A percentile compares a stretch with the other conserved stretches of the same genome.
These are phyloP conservation scores for Rhodotorula sp. DNA, from an alignment of 1,284 basidiomycete genomes.

Conservation along the genomic window DNA sequence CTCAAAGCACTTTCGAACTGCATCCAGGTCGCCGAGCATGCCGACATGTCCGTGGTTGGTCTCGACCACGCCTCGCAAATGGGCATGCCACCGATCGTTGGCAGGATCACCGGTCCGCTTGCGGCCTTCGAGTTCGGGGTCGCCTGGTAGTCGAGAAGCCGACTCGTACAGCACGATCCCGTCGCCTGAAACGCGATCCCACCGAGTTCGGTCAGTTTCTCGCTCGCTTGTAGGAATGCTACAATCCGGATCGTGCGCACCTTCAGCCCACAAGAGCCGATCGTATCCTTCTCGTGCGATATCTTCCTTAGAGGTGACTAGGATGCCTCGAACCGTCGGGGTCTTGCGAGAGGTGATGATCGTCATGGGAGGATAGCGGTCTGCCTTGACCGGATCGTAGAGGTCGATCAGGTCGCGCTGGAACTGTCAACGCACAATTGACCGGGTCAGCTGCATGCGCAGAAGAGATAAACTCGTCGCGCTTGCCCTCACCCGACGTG, in stretches of 20 bases:
- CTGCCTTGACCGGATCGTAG: constrained; percentile 37
- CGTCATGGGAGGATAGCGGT: constrained; percentile 47
- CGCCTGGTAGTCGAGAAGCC: constrained; percentile 43
- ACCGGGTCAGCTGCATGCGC: background rate
- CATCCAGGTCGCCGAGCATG: constrained; percentile 43
- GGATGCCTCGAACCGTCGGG: constrained; percentile 46
- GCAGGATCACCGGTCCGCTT: background rate
- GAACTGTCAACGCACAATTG: constrained; percentile 36
- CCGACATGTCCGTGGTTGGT: constrained; percentile 44
- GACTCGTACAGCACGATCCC: constrained; percentile 47
- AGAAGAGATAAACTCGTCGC: background rate
- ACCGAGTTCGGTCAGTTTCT: background rate
- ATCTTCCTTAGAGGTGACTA: constrained; percentile 31
- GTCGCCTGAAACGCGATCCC: constrained; percentile 29
- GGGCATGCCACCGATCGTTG: constrained; percentile 33
- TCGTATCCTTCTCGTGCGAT: constrained; percentile 34
- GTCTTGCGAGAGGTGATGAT: constrained; percentile 45
- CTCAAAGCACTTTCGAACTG: constrained; percentile 26
- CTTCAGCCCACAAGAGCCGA: constrained; percentile 37
- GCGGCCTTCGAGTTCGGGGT: constrained; percentile 12
- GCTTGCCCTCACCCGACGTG: background rate
- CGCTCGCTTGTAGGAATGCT: too few relatives aligned
- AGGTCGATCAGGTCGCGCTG: constrained; percentile 40
- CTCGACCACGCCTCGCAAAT: constrained; percentile 43
- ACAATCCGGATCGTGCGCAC: background rate